Conservation (phyloP, 768 basidiomycete genomes). For the Suillus paluster region DNA sequence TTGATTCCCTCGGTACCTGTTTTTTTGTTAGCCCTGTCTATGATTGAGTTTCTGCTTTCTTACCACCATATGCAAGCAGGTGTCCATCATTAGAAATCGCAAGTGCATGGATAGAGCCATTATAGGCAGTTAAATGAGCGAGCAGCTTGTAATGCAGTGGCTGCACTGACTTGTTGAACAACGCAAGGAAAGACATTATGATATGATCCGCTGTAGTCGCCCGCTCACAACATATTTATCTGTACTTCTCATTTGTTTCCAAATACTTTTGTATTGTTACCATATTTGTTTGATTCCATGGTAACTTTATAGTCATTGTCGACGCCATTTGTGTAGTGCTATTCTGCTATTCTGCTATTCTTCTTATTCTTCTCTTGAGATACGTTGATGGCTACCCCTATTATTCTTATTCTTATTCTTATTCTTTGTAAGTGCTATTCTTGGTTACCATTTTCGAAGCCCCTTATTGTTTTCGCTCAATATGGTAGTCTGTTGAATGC, state of each 20-base stretch:
- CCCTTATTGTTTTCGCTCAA: not conserved
- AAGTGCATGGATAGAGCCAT: not conserved
- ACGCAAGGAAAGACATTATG: not conserved
- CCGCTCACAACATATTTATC: not conserved
- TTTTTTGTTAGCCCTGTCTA: not conserved
- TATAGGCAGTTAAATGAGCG: constrained; percentile 2
- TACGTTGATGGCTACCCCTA: too few species aligned
- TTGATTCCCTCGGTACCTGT: constrained; percentile 9
- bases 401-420: too few species aligned
- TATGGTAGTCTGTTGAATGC: constrained; percentile 3
- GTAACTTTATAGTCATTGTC: not conserved
- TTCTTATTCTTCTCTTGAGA: too few species aligned
- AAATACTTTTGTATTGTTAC: not conserved
- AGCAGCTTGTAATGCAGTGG: not conserved
- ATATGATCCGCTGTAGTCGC: not conserved
- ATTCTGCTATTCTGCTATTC: too few species aligned
- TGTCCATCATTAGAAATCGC: constrained; percentile 6
- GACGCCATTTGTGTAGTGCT: too few species aligned
- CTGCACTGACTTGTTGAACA: not conserved
- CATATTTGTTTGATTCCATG: not conserved
- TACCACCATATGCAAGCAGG: constrained; percentile 10
- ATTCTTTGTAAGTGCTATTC: too few species aligned
- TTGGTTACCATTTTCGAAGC: not conserved
- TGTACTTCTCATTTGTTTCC: not conserved
- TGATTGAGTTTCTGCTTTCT: not conserved